Conservation (phyloP, 2,329 filamentous ascomycete genomes). For the Alternaria sp. region DNA sequence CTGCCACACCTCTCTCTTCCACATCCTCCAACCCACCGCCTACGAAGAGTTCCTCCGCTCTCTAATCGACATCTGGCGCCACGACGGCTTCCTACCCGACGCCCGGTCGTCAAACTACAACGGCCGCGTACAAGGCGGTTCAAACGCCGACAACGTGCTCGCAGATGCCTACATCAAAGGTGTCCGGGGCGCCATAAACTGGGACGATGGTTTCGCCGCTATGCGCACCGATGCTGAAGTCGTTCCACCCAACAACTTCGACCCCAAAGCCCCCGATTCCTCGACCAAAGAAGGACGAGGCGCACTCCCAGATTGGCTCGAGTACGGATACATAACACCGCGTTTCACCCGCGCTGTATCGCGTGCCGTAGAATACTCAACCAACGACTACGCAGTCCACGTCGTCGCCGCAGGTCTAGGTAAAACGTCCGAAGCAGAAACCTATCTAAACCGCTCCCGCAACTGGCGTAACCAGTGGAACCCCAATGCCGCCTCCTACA, state of each 20-base stretch:
- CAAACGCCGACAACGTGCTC: constrained; percentile 73
- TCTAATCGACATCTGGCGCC: constrained; percentile 70
- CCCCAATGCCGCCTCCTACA: constrained; percentile 60
- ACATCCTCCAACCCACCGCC: constrained; percentile 66
- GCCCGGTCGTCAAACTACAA: constrained; percentile 72
- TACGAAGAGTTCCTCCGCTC: constrained; percentile 72
- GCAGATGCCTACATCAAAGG: constrained; percentile 76
- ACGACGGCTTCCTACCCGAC: constrained; percentile 70
- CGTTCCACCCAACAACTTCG: constrained; percentile 64
- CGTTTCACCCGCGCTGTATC: constrained; percentile 66
- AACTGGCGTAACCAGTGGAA: constrained; percentile 80
- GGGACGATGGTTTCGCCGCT: constrained; percentile 58
- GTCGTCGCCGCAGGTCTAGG: constrained; percentile 68
- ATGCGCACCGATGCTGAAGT: constrained; percentile 73
- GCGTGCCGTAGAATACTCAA: constrained; percentile 70
- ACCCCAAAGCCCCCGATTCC: constrained; percentile 61
- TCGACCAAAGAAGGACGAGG: constrained; percentile 72
- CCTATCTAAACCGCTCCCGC: constrained; percentile 67
- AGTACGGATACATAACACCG: constrained; percentile 69
- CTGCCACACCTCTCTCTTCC: constrained; percentile 68
- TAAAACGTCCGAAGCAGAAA: constrained; percentile 58
- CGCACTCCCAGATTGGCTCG: constrained; percentile 72
- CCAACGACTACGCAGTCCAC: constrained; percentile 72
- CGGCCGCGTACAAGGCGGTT: constrained; percentile 72
- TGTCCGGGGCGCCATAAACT: constrained; percentile 67